Percentiles rank a stretch among this genome's conserved stretches.
Conservation (phyloP, 2,329 filamentous ascomycete genomes). For the Daldinia eschscholtzii region DNA sequence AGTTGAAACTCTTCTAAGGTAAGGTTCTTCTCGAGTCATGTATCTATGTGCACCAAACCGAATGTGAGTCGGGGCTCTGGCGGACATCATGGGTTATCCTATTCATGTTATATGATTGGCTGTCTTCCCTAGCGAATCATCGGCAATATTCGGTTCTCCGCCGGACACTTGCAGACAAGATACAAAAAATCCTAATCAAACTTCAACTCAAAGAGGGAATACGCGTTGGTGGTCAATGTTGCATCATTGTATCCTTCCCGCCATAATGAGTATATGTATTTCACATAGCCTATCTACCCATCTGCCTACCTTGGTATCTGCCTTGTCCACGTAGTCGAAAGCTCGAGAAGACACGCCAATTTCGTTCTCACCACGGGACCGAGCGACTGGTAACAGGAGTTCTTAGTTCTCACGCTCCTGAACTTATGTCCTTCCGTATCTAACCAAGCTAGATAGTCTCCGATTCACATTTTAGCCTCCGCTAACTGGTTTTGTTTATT, state of each 20-base stretch:
- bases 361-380: background rate
- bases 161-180: slow-evolving; percentile 12
- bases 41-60: background rate
- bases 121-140: background rate
- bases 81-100: background rate
- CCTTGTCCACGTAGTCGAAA: background rate
- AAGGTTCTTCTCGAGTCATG: background rate
- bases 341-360: background rate
- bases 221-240: slow-evolving; percentile 36
- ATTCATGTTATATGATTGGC: slow-evolving; percentile 14
- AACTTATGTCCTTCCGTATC: slow-evolving; percentile 18
- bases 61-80: background rate
- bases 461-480: slow-evolving; percentile 25
- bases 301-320: slow-evolving; percentile 1
- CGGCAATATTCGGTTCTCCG: slow-evolving; percentile 13
- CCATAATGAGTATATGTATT: slow-evolving; percentile 10
- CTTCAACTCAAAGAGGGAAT: slow-evolving; percentile 29
- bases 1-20: background rate
- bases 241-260: slow-evolving; percentile 34
- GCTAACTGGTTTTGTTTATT: slow-evolving; percentile 20
- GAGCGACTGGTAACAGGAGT: slow-evolving; percentile 4
- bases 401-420: slow-evolving; percentile 11
- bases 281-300: slow-evolving; percentile 6
- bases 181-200: slow-evolving; percentile 23
- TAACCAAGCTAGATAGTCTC: slow-evolving; percentile 1